These are phyloP conservation scores for Sporobolus alterniflorus DNA, from an alignment of 202 grass and related monocot species.

Conservation along the genomic window DNA sequence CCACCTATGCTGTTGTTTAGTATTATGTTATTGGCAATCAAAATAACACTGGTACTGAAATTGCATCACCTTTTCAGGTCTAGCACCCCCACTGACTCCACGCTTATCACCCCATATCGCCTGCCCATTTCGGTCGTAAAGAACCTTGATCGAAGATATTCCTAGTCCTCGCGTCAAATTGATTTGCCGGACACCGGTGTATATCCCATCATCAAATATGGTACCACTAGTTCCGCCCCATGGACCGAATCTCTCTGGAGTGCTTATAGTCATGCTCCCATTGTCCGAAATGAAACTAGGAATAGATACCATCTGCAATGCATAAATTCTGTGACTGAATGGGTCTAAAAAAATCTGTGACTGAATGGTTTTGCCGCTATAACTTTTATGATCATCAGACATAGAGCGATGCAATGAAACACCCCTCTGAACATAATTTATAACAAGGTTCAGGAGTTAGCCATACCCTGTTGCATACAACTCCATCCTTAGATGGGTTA, in stretches of 20 bases:
- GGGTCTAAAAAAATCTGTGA: not conserved
- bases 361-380: not conserved
- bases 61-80: conserved; percentile 64
- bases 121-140: conserved; percentile 89
- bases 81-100: conserved; percentile 61
- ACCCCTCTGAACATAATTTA: not conserved
- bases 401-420: not conserved
- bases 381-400: not conserved
- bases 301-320: conserved; percentile 67
- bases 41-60: conserved; percentile 8
- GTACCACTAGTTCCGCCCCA: conserved; percentile 93
- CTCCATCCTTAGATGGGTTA: conserved; percentile 22
- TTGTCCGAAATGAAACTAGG: conserved; percentile 65
- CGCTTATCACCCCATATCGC: conserved; percentile 90
- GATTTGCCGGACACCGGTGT: conserved; percentile 81
- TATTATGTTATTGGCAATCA: not conserved
- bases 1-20: not conserved
- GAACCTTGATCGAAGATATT: conserved; percentile 80
- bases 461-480: conserved; percentile 51
- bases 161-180: conserved; percentile 63
- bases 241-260: conserved; percentile 78
- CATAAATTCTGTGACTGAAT: conserved; percentile 12
- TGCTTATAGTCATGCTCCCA: conserved; percentile 54
- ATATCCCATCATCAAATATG: conserved; percentile 97
- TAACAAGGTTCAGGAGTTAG: not conserved